Percentiles rank a stretch among this genome's conserved stretches.
Conservation (phyloP, 1,284 basidiomycete species). For the Laetiporus sulphureus region DNA sequence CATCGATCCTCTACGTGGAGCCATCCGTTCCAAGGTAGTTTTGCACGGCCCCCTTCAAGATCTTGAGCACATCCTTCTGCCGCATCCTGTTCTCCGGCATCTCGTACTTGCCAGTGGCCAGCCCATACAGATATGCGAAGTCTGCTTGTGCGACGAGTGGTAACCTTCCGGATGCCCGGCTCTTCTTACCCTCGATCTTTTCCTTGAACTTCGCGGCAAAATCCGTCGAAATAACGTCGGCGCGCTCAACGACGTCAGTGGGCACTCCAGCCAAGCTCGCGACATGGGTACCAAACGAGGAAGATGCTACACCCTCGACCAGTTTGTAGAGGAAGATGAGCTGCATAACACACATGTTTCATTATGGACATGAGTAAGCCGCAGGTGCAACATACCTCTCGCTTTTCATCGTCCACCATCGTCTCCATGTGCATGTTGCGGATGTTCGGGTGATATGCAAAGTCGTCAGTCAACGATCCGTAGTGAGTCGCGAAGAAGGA, state of each 20-base stretch:
- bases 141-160: constrained; percentile 82
- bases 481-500: constrained; percentile 88
- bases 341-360: constrained; percentile 30
- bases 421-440: constrained; percentile 94
- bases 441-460: constrained; percentile 87
- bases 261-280: constrained; percentile 85
- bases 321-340: constrained; percentile 93
- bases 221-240: constrained; percentile 80
- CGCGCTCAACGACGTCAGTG: constrained; percentile 74
- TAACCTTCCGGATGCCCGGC: constrained; percentile 48
- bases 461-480: constrained; percentile 82
- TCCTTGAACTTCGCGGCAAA: constrained; percentile 85
- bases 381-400: constrained; percentile 47
- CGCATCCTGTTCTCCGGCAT: constrained; percentile 48
- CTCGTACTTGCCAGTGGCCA: constrained; percentile 44
- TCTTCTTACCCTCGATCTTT: constrained; percentile 61
- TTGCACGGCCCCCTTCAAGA: constrained; percentile 44
- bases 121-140: constrained; percentile 68
- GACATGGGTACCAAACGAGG: constrained; percentile 91
- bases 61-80: constrained; percentile 43
- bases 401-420: constrained; percentile 83
- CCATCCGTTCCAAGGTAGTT: constrained; percentile 13
- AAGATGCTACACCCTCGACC: constrained; percentile 81
- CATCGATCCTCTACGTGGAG: too few species aligned
- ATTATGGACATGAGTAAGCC: not conserved